These are phyloP conservation scores for Diatrype stigma DNA, from an alignment of 2,329 filamentous ascomycete species.

Conservation along the genomic window DNA sequence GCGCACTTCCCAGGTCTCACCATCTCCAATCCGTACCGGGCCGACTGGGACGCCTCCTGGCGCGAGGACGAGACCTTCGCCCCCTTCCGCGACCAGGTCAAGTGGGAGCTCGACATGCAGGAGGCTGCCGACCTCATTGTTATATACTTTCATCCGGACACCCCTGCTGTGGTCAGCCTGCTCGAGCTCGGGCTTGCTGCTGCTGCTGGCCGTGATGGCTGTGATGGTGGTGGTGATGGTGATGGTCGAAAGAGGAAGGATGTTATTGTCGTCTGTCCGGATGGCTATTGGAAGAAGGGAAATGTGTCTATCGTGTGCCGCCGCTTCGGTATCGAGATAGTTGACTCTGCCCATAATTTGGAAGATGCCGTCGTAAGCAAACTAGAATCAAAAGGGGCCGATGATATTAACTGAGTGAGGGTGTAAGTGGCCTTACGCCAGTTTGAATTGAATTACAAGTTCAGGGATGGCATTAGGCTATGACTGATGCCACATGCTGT, in stretches of 20 bases:
- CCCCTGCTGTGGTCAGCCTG: slow-evolving; percentile 53
- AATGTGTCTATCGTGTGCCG: slow-evolving; percentile 57
- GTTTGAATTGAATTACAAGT: too few relatives aligned
- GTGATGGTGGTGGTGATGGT: neutral
- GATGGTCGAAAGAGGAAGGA: slow-evolving; percentile 25
- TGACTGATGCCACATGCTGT: too few relatives aligned
- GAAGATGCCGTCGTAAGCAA: slow-evolving; percentile 29
- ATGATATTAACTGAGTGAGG: too few relatives aligned
- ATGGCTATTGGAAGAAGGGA: slow-evolving; percentile 52
- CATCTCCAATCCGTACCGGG: slow-evolving; percentile 53
- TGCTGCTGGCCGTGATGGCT: slow-evolving; percentile 9
- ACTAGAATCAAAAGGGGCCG: slow-evolving; percentile 12
- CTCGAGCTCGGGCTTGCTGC: slow-evolving; percentile 57
- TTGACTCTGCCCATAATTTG: slow-evolving; percentile 39
- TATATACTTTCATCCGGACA: slow-evolving; percentile 51
- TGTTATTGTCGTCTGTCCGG: slow-evolving; percentile 49
- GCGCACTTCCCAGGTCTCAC: slow-evolving; percentile 42
- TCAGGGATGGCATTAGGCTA: too few relatives aligned
- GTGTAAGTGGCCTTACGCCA: too few relatives aligned
- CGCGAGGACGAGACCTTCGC: slow-evolving; percentile 42
- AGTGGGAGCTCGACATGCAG: slow-evolving; percentile 59
- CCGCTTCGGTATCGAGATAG: slow-evolving; percentile 40
- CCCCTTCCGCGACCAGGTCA: slow-evolving; percentile 45
- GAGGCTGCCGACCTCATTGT: slow-evolving; percentile 49
- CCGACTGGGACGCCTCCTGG: slow-evolving; percentile 53